Percentiles rank a stretch among this genome's conserved stretches.
Conservation (phyloP, 768 basidiomycete species). For the Boletus vermiculosoides region DNA sequence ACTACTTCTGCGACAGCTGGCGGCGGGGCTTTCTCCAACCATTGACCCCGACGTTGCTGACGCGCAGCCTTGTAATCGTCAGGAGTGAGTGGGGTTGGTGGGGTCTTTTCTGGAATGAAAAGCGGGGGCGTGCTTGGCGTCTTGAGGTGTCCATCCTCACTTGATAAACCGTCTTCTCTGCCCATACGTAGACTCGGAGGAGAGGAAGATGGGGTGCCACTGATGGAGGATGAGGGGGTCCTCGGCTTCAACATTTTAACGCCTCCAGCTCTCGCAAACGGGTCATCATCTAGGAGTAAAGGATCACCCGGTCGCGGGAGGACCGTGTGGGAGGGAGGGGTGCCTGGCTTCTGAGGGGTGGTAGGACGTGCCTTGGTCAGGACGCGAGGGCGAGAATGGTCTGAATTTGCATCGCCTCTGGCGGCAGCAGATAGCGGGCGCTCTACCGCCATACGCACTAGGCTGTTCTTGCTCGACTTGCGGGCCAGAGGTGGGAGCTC, state of each 20-base stretch:
- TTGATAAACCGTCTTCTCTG: constrained; percentile 3
- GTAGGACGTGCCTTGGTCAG: constrained; percentile 34
- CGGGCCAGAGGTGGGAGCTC: constrained; percentile 16
- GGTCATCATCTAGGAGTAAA: constrained; percentile 32
- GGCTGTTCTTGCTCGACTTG: constrained; percentile 18
- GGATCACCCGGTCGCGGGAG: constrained; percentile 17
- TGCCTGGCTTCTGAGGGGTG: constrained; percentile 30
- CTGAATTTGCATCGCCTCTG: constrained; percentile 13
- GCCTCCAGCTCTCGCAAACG: constrained; percentile 56
- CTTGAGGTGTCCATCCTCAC: constrained; percentile 12
- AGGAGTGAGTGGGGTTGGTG: constrained; percentile 26
- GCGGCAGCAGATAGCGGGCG: constrained; percentile 5
- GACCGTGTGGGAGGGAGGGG: constrained; percentile 10
- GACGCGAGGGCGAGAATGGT: constrained; percentile 22
- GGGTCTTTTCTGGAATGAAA: background rate
- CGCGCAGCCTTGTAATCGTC: constrained; percentile 43
- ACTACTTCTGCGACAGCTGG: constrained; percentile 33
- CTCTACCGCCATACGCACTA: constrained; percentile 7
- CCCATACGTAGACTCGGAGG: background rate
- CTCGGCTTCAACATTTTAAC: constrained; percentile 45
- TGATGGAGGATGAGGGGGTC: constrained; percentile 2
- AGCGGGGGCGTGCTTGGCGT: background rate
- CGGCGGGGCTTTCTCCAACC: constrained; percentile 41
- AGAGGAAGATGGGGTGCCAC: background rate
- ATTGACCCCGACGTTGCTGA: constrained; percentile 39